Conservation (phyloP, 495 filamentous ascomycete species). For the Hyaloscypha hepaticicola region DNA sequence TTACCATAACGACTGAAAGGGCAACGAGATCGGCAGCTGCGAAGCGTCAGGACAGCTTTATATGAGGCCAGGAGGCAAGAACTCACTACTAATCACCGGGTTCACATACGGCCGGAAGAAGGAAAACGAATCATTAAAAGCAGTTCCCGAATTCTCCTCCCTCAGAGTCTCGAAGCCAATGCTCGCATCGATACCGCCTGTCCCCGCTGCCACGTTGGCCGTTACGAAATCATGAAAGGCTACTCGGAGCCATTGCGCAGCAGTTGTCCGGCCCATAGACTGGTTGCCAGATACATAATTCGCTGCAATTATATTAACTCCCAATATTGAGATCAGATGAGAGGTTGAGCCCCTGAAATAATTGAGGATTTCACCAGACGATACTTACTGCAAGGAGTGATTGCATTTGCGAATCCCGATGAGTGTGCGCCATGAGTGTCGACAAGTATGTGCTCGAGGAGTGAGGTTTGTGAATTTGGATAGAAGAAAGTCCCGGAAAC, state of each 20-base stretch:
- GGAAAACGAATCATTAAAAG: constrained; percentile 21
- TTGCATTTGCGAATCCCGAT: constrained; percentile 35
- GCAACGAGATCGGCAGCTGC: constrained; percentile 24
- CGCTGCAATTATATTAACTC: constrained; percentile 1
- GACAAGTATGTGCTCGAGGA: constrained; percentile 37
- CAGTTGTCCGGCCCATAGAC: constrained; percentile 18
- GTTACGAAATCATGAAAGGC: constrained; percentile 29
- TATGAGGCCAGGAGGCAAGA: neutral
- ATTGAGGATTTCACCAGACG: neutral
- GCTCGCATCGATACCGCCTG: constrained; percentile 35
- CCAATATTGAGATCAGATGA: neutral
- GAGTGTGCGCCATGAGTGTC: constrained; percentile 37
- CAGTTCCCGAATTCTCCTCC: constrained; percentile 36
- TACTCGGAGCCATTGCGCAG: constrained; percentile 26
- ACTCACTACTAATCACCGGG: constrained; percentile 18
- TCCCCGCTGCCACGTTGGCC: constrained; percentile 12
- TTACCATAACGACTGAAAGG: constrained; percentile 15
- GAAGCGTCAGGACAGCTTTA: neutral
- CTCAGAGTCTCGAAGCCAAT: constrained; percentile 36
- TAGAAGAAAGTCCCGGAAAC: constrained; percentile 32
- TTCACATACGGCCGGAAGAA: constrained; percentile 22
- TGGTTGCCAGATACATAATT: constrained; percentile 21
- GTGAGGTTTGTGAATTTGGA: constrained; percentile 29
- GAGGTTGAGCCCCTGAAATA: no score
- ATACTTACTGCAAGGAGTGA: constrained; percentile 34